phyloP scores from a whole-genome alignment of 108 stramenopile genomes.

The Cyclotella choctawhatcheeana region DNA sequence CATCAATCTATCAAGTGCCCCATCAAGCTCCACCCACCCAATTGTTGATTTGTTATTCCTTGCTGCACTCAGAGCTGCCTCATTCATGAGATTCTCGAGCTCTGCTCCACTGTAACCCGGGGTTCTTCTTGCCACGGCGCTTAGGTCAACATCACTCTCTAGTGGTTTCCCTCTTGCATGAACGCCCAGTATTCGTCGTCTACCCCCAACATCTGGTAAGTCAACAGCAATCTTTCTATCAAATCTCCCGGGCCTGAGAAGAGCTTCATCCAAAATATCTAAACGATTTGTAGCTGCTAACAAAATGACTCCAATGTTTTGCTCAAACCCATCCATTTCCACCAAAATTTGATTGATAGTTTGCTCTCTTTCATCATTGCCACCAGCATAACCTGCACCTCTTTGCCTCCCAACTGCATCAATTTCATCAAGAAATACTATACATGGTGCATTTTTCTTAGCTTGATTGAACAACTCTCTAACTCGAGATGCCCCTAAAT shows the following conservation, averaged over 20 bases:
- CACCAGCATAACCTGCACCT: slow-evolving; percentile 92
- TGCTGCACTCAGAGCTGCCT: slow-evolving; percentile 95
- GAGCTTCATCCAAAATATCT: slow-evolving; percentile 94
- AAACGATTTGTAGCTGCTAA: slow-evolving; percentile 98
- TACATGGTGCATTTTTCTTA: slow-evolving; percentile 94
- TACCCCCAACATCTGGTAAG: slow-evolving; percentile 93
- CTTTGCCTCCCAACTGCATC: slow-evolving; percentile 95
- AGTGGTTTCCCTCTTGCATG: slow-evolving; percentile 94
- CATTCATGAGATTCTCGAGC: slow-evolving; percentile 97
- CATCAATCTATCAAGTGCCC: slow-evolving; percentile 95
- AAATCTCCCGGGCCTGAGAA: slow-evolving; percentile 97
- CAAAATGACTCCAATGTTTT: slow-evolving; percentile 94
- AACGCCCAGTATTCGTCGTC: slow-evolving; percentile 90
- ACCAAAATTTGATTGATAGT: slow-evolving; percentile 99
- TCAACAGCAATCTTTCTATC: slow-evolving; percentile 97
- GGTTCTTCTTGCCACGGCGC: slow-evolving; percentile 90
- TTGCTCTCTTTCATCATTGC: slow-evolving; percentile 96
- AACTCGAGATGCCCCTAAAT: slow-evolving; percentile 95
- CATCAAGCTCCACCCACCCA: slow-evolving; percentile 93
- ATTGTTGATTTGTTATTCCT: slow-evolving; percentile 76
- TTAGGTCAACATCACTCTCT: slow-evolving; percentile 92
- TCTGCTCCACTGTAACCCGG: slow-evolving; percentile 98
- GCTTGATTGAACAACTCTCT: slow-evolving; percentile 95
- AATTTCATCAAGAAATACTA: slow-evolving; percentile 99
- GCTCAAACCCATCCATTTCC: slow-evolving; percentile 97